These are phyloP conservation scores for Zarea fungicola DNA, from an alignment of 2,329 filamentous ascomycete genomes.

Conservation along the genomic window DNA sequence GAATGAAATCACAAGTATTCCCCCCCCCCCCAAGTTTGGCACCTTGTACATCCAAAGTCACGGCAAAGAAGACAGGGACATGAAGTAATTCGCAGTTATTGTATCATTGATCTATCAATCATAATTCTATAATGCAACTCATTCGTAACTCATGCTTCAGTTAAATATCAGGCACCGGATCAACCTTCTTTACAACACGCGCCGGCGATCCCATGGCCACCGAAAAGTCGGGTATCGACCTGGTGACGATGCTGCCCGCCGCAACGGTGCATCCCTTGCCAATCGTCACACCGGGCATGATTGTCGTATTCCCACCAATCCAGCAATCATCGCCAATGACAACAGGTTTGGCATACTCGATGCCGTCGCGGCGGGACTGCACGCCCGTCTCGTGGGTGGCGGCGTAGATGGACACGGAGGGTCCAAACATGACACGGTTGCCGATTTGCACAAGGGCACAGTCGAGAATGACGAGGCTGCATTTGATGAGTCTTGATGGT, in stretches of 20 bases:
- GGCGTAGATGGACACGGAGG: slow-evolving; percentile 65
- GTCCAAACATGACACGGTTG: slow-evolving; percentile 64
- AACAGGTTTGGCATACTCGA: slow-evolving; percentile 43
- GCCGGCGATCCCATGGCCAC: slow-evolving; percentile 46
- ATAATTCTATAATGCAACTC: background rate
- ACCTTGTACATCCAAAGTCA: no score
- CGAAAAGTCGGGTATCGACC: slow-evolving; percentile 41
- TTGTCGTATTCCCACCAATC: slow-evolving; percentile 46
- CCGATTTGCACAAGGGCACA: slow-evolving; percentile 68
- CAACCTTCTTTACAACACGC: slow-evolving; percentile 42
- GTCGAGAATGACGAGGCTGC: slow-evolving; percentile 59
- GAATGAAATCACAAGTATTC: no score
- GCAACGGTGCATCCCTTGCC: slow-evolving; percentile 48
- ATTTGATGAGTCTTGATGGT: background rate
- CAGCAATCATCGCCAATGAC: slow-evolving; percentile 50
- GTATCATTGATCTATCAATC: background rate
- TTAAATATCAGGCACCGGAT: slow-evolving; percentile 28
- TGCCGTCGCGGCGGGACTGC: slow-evolving; percentile 38
- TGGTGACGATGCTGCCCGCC: slow-evolving; percentile 46
- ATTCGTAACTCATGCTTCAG: background rate
- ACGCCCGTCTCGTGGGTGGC: slow-evolving; percentile 67
- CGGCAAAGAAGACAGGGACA: no score
- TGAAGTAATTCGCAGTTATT: background rate
- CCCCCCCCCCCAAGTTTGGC: no score
- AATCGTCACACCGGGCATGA: slow-evolving; percentile 49